Percentiles rank a stretch among this genome's conserved stretches.
These are phyloP conservation scores for Sporothrix pseudoabietina DNA, from an alignment of 2,329 filamentous ascomycete species.

Conservation along the genomic window DNA sequence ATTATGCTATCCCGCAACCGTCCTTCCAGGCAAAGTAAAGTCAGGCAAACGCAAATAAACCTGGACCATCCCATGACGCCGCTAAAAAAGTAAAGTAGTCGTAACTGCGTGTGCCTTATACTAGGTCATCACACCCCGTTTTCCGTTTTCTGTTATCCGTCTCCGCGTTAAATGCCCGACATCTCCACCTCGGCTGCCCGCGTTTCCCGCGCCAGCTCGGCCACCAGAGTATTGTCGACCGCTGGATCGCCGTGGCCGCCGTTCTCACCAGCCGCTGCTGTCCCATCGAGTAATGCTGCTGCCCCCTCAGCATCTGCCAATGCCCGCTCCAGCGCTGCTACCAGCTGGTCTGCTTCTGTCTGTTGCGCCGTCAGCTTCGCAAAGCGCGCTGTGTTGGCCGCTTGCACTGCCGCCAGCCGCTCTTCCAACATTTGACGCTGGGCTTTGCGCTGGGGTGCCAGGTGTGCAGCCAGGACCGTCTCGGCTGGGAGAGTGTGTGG, in stretches of 20 bases:
- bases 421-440: conserved; percentile 61
- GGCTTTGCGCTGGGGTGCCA: conserved; percentile 54
- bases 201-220: conserved; percentile 55
- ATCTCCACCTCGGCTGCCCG: conserved; percentile 50
- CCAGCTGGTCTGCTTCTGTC: conserved; percentile 55
- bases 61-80: not conserved
- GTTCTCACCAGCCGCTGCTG: not conserved
- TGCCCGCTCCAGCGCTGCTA: conserved; percentile 53
- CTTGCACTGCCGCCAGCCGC: conserved; percentile 58
- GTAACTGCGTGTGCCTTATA: not conserved
- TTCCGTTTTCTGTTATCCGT: not conserved
- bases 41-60: not conserved
- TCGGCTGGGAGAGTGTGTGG: conserved; percentile 60
- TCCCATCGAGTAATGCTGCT: conserved; percentile 50
- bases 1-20: not conserved
- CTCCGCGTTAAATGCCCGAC: conserved; percentile 30
- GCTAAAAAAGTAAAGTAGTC: not conserved
- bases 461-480: conserved; percentile 57
- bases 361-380: conserved; percentile 57
- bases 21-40: not conserved
- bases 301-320: conserved; percentile 59
- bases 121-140: not conserved
- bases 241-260: not conserved
- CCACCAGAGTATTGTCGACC: conserved; percentile 42
- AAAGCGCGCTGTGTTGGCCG: conserved; percentile 58